phyloP scores from a whole-genome alignment of 140 eudicot genomes.

The Erigeron philadelphicus region DNA sequence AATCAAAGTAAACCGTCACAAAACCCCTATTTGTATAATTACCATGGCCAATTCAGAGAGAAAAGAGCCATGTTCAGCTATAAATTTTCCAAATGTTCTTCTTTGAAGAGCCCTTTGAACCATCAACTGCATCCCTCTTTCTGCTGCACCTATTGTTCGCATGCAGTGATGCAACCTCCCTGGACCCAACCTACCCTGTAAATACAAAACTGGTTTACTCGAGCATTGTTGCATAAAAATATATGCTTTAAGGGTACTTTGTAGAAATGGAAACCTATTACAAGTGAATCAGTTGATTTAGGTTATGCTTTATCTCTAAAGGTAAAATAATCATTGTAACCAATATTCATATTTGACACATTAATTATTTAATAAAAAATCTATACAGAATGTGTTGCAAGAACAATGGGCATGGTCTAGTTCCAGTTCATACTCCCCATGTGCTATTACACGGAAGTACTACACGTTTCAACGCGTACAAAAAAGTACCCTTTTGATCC shows the following conservation, averaged over 20 bases:
- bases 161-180: conserved; percentile 99
- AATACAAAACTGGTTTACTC: conserved; percentile 1
- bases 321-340: no score
- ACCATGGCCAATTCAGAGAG: conserved; percentile 89
- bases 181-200: conserved; percentile 94
- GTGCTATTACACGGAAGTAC: no score
- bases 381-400: background rate
- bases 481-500: no score
- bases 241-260: background rate
- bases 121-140: conserved; percentile 93
- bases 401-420: no score
- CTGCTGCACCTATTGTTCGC: conserved; percentile 95
- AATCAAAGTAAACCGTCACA: background rate
- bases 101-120: conserved; percentile 78
- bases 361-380: no score
- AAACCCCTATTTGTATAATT: background rate
- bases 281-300: no score
- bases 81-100: conserved; percentile 72
- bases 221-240: background rate
- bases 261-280: no score
- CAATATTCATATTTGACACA: no score
- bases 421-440: no score
- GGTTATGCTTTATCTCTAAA: no score
- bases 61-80: conserved; percentile 93
- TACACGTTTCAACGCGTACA: no score